phyloP scores from a whole-genome alignment of 164 flowering plant species.

The Macadamia tetraphylla region DNA sequence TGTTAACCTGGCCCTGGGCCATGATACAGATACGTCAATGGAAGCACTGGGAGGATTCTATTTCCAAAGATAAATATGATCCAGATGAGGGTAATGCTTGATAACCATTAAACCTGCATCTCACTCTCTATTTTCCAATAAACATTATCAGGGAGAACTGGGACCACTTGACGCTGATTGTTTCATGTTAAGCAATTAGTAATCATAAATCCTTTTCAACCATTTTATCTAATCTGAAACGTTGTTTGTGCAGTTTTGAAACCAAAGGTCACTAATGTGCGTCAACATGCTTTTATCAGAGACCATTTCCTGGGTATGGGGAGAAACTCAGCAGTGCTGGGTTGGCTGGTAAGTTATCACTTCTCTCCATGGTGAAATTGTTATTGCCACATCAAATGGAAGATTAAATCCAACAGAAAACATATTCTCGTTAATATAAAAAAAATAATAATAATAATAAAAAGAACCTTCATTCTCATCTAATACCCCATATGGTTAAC shows the following conservation, averaged over 20 bases:
- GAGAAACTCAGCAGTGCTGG: conserved; percentile 25
- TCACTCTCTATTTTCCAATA: not conserved
- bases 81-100: conserved; percentile 30
- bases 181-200: not conserved
- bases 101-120: not conserved
- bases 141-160: not conserved
- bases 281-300: conserved; percentile 68
- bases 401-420: not conserved
- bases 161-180: not conserved
- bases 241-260: conserved; percentile 45
- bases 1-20: not conserved
- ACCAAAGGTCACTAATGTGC: conserved; percentile 65
- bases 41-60: conserved; percentile 88
- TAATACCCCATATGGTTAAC: not conserved
- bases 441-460: too few species aligned
- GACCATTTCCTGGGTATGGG: conserved; percentile 66
- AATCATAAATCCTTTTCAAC: not conserved
- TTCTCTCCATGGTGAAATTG: conserved; percentile 1
- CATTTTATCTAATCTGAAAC: conserved; percentile 3
- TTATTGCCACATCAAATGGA: not conserved
- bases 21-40: conserved; percentile 74
- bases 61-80: conserved; percentile 53
- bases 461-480: too few species aligned
- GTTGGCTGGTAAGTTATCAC: conserved; percentile 66
- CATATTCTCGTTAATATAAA: too few species aligned